A percentile compares a stretch with the other conserved stretches of the same genome.
These are phyloP conservation scores for Melastoma candidum DNA, from an alignment of 441 rosid species.

Conservation along the genomic window DNA sequence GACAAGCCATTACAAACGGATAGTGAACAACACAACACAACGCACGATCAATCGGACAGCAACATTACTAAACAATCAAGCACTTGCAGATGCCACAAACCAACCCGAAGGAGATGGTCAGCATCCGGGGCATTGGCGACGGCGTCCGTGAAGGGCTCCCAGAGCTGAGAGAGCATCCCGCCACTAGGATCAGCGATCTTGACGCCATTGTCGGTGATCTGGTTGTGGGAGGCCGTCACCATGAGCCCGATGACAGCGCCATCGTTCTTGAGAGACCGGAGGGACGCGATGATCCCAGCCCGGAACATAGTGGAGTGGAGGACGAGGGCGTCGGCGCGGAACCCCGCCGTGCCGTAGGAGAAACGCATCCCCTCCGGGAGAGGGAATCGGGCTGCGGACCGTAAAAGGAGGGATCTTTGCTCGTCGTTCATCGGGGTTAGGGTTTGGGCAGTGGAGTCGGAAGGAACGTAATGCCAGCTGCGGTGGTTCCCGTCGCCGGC, in stretches of 20 bases:
- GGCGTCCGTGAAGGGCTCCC: constrained; percentile 91
- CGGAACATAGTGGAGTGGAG: constrained; percentile 67
- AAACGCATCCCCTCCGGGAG: constrained; percentile 39
- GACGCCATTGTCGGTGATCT: constrained; percentile 71
- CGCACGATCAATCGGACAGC: background rate
- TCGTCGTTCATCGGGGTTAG: too few relatives aligned
- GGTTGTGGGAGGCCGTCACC: constrained; percentile 94
- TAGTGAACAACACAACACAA: background rate
- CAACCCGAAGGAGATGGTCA: constrained; percentile 37
- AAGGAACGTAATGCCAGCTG: too few relatives aligned
- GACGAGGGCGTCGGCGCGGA: constrained; percentile 65
- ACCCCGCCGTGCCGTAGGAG: constrained; percentile 83
- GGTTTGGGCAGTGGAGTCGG: too few relatives aligned
- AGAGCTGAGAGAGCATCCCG: constrained; percentile 77
- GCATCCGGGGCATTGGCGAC: constrained; percentile 62
- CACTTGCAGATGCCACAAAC: background rate
- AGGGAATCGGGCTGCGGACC: background rate
- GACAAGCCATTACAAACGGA: background rate
- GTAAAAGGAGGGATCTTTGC: too few relatives aligned
- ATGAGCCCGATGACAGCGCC: constrained; percentile 57
- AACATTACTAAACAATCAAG: background rate
- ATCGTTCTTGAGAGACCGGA: constrained; percentile 62
- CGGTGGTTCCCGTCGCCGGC: too few relatives aligned
- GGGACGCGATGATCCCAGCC: constrained; percentile 73
- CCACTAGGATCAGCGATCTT: constrained; percentile 84